A percentile compares a stretch with the other conserved stretches of the same genome.
Conservation (phyloP, 805 yeast species). For the Schwanniomyces occidentalis region DNA sequence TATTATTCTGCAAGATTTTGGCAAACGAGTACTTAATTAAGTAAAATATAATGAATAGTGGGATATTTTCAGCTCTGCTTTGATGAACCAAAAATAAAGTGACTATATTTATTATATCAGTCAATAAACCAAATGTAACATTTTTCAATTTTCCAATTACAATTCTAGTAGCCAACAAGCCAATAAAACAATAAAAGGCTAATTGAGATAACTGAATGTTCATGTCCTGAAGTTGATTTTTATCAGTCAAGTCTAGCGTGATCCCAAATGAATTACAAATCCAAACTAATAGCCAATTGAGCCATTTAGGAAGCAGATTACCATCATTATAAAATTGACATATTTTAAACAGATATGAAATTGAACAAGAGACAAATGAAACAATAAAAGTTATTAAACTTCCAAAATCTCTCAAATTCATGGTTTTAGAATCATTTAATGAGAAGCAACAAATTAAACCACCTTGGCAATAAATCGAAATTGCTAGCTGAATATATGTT, state of each 20-base stretch:
- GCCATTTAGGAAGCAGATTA: slow-evolving; percentile 48
- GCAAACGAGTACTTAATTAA: slow-evolving; percentile 23
- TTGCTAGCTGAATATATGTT: slow-evolving; percentile 33
- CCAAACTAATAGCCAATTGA: slow-evolving; percentile 23
- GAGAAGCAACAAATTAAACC: slow-evolving; percentile 20
- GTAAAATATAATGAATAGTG: slow-evolving; percentile 47
- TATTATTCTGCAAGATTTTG: slow-evolving; percentile 9
- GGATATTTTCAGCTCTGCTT: slow-evolving; percentile 54
- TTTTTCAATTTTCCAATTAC: slow-evolving; percentile 22
- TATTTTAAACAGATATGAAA: slow-evolving; percentile 56
- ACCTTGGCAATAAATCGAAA: slow-evolving; percentile 24
- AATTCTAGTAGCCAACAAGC: slow-evolving; percentile 32
- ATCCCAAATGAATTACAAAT: slow-evolving; percentile 29
- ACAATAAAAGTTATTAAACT: slow-evolving; percentile 42
- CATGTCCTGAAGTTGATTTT: slow-evolving; percentile 21
- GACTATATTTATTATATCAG: slow-evolving; percentile 35
- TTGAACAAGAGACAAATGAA: slow-evolving; percentile 45
- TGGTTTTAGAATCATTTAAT: slow-evolving; percentile 7
- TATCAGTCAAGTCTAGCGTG: slow-evolving; percentile 19
- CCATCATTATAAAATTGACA: slow-evolving; percentile 55
- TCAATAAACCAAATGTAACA: slow-evolving; percentile 26
- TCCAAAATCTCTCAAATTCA: slow-evolving; percentile 18
- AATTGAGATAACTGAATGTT: slow-evolving; percentile 27
- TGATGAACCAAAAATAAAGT: slow-evolving; percentile 54
- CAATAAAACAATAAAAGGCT: slow-evolving; percentile 23